Evolutionary conservation across 2,329 filamentous ascomycete genomes (phyloP), one percentile per base, ranked within the genome.

Genomic region (Colletotrichum tofieldiae): DNA sequence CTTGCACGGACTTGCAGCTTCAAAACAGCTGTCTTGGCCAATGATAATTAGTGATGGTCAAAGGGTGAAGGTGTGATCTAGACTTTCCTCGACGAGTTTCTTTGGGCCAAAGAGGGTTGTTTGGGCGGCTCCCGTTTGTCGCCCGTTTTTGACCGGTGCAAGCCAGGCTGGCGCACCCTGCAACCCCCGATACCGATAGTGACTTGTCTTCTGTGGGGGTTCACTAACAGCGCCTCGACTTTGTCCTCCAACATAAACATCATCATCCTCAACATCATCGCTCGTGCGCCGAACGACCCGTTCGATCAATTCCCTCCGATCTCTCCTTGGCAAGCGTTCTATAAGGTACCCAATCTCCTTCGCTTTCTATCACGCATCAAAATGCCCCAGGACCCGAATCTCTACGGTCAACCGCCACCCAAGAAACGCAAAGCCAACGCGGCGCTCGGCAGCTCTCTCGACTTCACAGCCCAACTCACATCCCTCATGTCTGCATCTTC

Each of bases 391-490:
- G 91, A 94, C 75, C 87, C 89, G 11, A 84, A 91, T 74, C 89
- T 98, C 18, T 98, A 98, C 82, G 94, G 94, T 78, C 89, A 92
- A 64, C 89, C 90, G 66, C 90, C 91, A 47, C 85, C 89, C 14
- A 96, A 95, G 81, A 91, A 91, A 77, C 87, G 89, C 75, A 89
- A 89, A 78, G 92, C 91, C 78, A 91, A 93, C 77, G 89, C 94
- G 69, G 90, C 91, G 23, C 90, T 95, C 23, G 92, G 91, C 23
- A 91, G 90, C 62, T 92, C 91, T 55, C 90, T 98, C 66, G 91
- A 94, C 79, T 98, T 99, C 84, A 91, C 93, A n/a, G 94, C 94
- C 14, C 93, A 96, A 75, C 90, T 98, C 74, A 93, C 93, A 76
- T 93, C 92, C 56, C 90, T 98, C 67, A 94, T 98, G 83, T 68